Conservation (phyloP, 1,284 basidiomycete species). For the Malassezia globosa region DNA sequence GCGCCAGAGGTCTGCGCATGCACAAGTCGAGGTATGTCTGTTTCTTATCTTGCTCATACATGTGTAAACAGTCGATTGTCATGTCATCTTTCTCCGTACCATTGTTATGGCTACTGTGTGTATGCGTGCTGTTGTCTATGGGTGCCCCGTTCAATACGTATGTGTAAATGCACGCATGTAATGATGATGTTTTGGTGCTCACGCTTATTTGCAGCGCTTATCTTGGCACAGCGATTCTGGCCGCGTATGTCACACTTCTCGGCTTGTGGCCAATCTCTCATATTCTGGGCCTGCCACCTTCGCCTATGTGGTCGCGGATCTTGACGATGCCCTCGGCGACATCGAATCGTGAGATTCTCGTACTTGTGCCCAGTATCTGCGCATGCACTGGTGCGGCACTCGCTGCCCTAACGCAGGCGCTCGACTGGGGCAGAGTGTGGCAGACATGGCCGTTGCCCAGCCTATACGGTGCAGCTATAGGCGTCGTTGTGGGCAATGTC, state of each 20-base stretch:
- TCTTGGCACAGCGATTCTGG: conserved; percentile 7
- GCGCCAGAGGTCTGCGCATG: neutral
- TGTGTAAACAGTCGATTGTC: too few relatives aligned
- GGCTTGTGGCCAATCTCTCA: conserved; percentile 12
- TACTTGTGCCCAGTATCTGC: conserved; percentile 4
- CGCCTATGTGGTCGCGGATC: conserved; percentile 5
- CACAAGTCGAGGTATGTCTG: conserved; percentile 17
- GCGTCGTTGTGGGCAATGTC: conserved; percentile 6
- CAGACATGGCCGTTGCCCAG: conserved; percentile 16
- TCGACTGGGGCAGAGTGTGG: conserved; percentile 16
- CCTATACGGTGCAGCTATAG: conserved; percentile 9
- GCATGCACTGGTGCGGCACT: conserved; percentile 3
- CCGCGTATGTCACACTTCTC: conserved; percentile 13
- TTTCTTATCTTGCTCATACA: too few relatives aligned
- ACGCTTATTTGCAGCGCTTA: neutral
- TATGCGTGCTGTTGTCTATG: neutral
- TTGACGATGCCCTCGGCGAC: neutral
- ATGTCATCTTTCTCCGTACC: conserved; percentile 9
- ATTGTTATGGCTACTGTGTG: conserved; percentile 5
- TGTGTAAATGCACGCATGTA: neutral
- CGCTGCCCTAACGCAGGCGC: neutral
- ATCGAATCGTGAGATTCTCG: conserved; percentile 3
- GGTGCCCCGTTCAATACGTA: conserved; percentile 11
- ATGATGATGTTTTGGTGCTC: too few relatives aligned
- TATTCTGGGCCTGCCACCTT: conserved; percentile 12